A percentile compares a stretch with the other conserved stretches of the same genome.
phyloP scores from a whole-genome alignment of 176 grass and related monocot species.

The Oryza brachyantha region DNA sequence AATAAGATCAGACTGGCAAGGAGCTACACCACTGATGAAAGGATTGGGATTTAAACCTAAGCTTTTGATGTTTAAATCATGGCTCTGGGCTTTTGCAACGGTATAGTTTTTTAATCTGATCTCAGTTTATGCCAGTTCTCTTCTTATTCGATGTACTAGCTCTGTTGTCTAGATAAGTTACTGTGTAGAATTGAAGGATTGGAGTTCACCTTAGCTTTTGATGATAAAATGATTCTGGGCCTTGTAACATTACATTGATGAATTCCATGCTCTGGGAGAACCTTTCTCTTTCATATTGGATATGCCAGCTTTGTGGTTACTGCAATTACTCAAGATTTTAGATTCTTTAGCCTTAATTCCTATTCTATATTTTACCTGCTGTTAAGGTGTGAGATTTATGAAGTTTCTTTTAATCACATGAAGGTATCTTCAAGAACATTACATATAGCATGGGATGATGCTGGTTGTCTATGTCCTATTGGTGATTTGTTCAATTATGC shows the following conservation, averaged over 20 bases:
- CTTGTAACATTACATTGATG: not conserved
- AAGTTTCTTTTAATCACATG: slow-evolving; percentile 19
- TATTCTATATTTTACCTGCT: slow-evolving; percentile 5
- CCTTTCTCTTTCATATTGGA: not conserved
- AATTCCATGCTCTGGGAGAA: not conserved
- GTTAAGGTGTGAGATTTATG: not conserved
- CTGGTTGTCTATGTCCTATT: slow-evolving; percentile 85
- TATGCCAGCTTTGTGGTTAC: not conserved
- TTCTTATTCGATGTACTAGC: not conserved
- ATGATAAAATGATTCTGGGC: not conserved
- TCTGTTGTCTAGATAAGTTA: not conserved
- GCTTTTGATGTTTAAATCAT: slow-evolving; percentile 74
- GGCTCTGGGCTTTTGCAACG: slow-evolving; percentile 86
- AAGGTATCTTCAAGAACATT: slow-evolving; percentile 91
- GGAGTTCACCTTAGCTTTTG: not conserved
- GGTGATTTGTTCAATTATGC: slow-evolving; percentile 98
- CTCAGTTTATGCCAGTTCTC: not conserved
- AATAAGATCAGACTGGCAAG: slow-evolving; percentile 70
- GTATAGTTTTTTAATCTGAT: slow-evolving; percentile 36
- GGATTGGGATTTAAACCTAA: slow-evolving; percentile 64
- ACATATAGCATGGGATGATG: slow-evolving; percentile 91
- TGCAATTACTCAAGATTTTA: slow-evolving; percentile 3
- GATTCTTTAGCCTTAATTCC: not conserved
- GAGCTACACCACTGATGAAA: slow-evolving; percentile 47
- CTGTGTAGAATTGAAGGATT: not conserved